phyloP scores from a whole-genome alignment of 1,284 basidiomycete genomes.

The Puccinia hordei region DNA sequence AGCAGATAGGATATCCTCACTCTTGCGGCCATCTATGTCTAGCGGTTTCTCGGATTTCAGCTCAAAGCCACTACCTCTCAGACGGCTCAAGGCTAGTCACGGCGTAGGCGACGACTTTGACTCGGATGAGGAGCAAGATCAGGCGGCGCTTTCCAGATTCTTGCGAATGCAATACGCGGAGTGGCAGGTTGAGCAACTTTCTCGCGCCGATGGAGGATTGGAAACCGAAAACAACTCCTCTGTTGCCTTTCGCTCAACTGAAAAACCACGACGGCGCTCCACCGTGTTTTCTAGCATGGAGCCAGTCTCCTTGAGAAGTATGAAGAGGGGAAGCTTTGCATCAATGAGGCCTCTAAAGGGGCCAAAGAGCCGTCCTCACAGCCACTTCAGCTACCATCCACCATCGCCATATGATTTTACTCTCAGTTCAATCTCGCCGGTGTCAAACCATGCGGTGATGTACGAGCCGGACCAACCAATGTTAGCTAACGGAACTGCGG shows the following conservation, averaged over 20 bases:
- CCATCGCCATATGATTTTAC: neutral
- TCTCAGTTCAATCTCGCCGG: neutral
- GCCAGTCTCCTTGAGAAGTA: neutral
- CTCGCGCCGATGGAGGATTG: neutral
- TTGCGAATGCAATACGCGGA: conserved; percentile 11
- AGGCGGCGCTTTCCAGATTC: conserved; percentile 1
- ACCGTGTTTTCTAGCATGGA: neutral
- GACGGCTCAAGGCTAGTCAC: neutral
- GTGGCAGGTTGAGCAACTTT: neutral
- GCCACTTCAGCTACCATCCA: neutral
- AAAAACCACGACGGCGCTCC: neutral
- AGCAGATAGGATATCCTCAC: conserved; percentile 11
- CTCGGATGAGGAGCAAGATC: conserved; percentile 19
- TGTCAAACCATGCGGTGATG: neutral
- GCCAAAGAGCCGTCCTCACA: neutral
- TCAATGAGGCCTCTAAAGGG: neutral
- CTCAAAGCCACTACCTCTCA: conserved; percentile 3
- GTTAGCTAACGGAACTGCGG: neutral
- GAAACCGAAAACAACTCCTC: neutral
- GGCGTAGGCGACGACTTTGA: conserved; percentile 7
- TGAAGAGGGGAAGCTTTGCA: neutral
- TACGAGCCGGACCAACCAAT: neutral
- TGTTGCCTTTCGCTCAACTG: neutral
- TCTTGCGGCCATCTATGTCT: conserved; percentile 13
- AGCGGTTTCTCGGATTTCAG: neutral